Percentiles rank a stretch among this genome's conserved stretches.
Evolutionary conservation across 306 rosid genomes (phyloP).

Genomic region (Pterocarpus santalinus): DNA sequence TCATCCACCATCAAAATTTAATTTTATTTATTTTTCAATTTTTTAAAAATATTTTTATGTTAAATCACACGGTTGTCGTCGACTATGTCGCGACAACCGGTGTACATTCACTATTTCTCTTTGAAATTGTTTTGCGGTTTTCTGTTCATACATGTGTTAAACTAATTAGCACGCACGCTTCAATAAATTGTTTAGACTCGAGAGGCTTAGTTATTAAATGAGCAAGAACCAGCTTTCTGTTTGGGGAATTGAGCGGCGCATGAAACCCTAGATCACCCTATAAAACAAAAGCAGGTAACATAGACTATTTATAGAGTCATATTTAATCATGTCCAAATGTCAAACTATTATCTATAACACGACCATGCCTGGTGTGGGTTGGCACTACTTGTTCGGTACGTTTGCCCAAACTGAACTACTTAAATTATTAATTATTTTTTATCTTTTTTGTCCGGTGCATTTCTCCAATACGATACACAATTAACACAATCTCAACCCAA

Average conservation of each 20-base stretch:
- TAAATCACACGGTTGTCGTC: too few relatives aligned
- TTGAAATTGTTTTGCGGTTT: not conserved
- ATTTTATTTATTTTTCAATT: too few relatives aligned
- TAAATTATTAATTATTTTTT: not conserved
- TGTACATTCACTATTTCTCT: too few relatives aligned
- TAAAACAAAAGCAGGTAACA: not conserved
- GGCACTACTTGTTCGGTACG: not conserved
- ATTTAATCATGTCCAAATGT: not conserved
- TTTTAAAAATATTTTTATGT: too few relatives aligned
- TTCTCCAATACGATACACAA: too few relatives aligned
- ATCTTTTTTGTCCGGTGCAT: too few relatives aligned
- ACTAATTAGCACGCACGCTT: not conserved
- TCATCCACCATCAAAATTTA: too few relatives aligned
- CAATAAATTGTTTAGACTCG: not conserved
- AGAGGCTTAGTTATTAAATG: not conserved
- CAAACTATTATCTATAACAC: not conserved
- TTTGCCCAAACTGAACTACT: not conserved
- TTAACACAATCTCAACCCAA: too few relatives aligned
- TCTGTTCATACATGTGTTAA: not conserved
- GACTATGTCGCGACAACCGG: too few relatives aligned
- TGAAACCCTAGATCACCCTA: conserved; percentile 1
- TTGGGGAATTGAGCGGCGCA: conserved; percentile 20
- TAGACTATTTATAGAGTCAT: not conserved
- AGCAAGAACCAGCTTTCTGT: not conserved
- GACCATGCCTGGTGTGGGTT: not conserved